Evolutionary conservation across 2,329 filamentous ascomycete genomes (phyloP), one percentile per base, ranked within the genome.

Genomic region (Colletotrichum plurivorum): DNA sequence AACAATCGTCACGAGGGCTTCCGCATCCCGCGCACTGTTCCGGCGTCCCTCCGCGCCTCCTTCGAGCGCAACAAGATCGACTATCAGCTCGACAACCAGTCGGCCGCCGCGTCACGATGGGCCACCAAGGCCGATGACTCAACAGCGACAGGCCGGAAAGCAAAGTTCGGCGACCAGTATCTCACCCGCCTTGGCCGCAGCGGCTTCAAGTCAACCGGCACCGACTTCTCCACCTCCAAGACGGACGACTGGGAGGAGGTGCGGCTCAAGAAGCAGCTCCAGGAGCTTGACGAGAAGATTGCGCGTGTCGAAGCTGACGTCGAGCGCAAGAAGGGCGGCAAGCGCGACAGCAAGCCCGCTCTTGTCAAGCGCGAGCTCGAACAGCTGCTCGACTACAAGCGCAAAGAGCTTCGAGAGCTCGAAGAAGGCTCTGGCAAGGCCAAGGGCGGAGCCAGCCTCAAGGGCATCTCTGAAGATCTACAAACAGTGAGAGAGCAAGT

Each of bases 161-260:
- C 94, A 75, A 98, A 97, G 83, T 99, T 99, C 77, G 96, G 96
- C 73, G 96, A 99, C 80, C 93, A 97, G 72, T 99, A 98, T 81
- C 89, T 99, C 66, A 97, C 93, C 70, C 91, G 96, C 13, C 87
- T 99, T 46, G 96, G 96, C 60, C 92, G 95, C 76, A 90, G 92
- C 73, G 91, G 89, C 68, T 95, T 96, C 82, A 92, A 93, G 77
- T 89, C 93, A 9, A 85, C 92, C 48, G 96, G 96, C 27, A 99
- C 96, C 1, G 95, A 99, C 83, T 98, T 98, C 79, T 92, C 90
- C 67, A 87, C 88, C 45, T 92, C 93, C 71, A 93, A 94, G 78
- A 93, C 93, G 70, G 95, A 97, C 76, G 96, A 99, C 78, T 98
- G 96, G 94, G 96, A 99, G 81, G 96, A 98, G 81, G 96, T 98